Evolutionary conservation across 2,329 filamentous ascomycete genomes (phyloP).

Genomic region (Colletotrichum melonis): DNA sequence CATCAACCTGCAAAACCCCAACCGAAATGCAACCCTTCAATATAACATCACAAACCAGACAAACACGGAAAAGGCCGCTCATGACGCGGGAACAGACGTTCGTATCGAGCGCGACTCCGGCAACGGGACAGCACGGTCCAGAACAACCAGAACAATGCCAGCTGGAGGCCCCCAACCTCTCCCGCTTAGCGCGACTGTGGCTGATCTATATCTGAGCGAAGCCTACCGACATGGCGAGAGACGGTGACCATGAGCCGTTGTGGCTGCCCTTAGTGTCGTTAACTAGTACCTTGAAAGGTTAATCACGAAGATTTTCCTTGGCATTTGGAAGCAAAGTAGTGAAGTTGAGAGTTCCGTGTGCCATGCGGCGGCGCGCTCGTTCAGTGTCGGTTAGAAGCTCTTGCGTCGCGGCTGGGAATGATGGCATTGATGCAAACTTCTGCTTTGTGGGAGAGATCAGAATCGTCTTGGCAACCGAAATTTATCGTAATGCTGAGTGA

Average conservation of each 20-base stretch:
- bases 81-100: not conserved
- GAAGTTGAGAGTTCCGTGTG: not conserved
- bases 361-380: not conserved
- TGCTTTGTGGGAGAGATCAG: not conserved
- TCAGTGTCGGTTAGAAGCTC: not conserved
- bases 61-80: not conserved
- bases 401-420: not conserved
- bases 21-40: not conserved
- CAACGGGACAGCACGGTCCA: not conserved
- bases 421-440: not conserved
- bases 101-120: not conserved
- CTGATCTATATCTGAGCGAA: not conserved
- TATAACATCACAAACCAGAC: not conserved
- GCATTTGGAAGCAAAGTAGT: not conserved
- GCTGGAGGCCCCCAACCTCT: not conserved
- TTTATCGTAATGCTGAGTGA: not conserved
- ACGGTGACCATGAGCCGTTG: conserved; percentile 1
- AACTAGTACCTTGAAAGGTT: not conserved
- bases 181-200: not conserved
- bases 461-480: not conserved
- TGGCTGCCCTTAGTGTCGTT: conserved; percentile 5
- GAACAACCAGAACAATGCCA: not conserved
- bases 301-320: not conserved
- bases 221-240: not conserved
- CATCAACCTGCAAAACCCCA: too few relatives aligned